phyloP scores from a whole-genome alignment of 2,329 filamentous ascomycete genomes.

The Plenodomus lindquistii region DNA sequence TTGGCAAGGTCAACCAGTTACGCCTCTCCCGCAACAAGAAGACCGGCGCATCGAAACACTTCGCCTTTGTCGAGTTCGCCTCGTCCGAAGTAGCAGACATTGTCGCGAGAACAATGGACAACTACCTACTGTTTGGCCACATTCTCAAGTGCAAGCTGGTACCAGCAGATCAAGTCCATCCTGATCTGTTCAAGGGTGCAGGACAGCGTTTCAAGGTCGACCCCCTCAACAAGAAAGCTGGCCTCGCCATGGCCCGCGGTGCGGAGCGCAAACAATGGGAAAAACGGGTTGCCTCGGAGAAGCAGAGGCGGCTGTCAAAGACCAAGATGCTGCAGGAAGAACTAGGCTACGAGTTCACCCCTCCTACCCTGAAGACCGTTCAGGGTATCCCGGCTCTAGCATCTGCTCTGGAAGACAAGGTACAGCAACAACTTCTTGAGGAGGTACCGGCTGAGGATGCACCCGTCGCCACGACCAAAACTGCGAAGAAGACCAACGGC shows the following conservation, averaged over 20 bases:
- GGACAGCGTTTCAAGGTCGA: slow-evolving; percentile 87
- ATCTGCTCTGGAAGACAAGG: slow-evolving; percentile 25
- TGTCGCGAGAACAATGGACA: slow-evolving; percentile 94
- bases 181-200: slow-evolving; percentile 84
- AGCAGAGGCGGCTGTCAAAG: slow-evolving; percentile 69
- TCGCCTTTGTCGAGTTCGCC: slow-evolving; percentile 88
- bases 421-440: slow-evolving; percentile 31
- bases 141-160: slow-evolving; percentile 86
- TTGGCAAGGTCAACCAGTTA: slow-evolving; percentile 77
- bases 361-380: slow-evolving; percentile 70
- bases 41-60: slow-evolving; percentile 90
- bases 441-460: slow-evolving; percentile 28
- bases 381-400: slow-evolving; percentile 45
- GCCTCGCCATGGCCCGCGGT: slow-evolving; percentile 72
- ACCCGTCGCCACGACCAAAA: slow-evolving; percentile 6
- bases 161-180: slow-evolving; percentile 75
- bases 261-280: slow-evolving; percentile 78
- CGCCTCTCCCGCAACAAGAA: slow-evolving; percentile 89
- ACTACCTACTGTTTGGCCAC: slow-evolving; percentile 93
- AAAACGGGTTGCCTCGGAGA: slow-evolving; percentile 72
- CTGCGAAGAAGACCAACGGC: slow-evolving; percentile 6
- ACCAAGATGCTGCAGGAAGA: slow-evolving; percentile 75
- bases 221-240: slow-evolving; percentile 85
- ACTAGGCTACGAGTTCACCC: slow-evolving; percentile 82
- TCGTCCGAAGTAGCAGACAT: slow-evolving; percentile 81